phyloP scores from a whole-genome alignment of 768 basidiomycete species.

The Lentinula detonsa region DNA sequence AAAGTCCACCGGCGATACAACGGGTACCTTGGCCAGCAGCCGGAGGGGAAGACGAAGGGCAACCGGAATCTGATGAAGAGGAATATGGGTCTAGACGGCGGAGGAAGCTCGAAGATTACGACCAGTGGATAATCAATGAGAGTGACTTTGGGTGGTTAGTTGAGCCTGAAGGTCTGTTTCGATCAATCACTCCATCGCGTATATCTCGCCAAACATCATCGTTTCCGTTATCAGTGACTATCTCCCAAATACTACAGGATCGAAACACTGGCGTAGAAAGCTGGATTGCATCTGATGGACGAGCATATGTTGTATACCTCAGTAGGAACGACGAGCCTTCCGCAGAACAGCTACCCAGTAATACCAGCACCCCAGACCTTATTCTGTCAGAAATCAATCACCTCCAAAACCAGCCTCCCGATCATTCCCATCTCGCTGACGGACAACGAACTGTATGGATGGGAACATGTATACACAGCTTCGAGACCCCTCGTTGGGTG shows the following conservation, averaged over 20 bases:
- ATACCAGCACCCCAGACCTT: background rate
- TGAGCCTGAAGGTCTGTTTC: constrained; percentile 55
- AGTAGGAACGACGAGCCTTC: constrained; percentile 30
- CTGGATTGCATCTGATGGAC: constrained; percentile 83
- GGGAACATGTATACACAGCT: constrained; percentile 76
- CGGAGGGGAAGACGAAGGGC: constrained; percentile 31
- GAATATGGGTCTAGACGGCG: constrained; percentile 17
- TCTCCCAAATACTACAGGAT: constrained; percentile 57
- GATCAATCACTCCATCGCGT: background rate
- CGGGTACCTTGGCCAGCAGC: constrained; percentile 78
- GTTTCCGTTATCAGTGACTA: constrained; percentile 39
- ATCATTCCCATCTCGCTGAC: constrained; percentile 14
- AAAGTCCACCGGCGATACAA: constrained; percentile 69
- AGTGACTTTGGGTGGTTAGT: constrained; percentile 68
- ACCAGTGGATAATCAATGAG: constrained; percentile 68
- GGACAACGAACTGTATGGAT: constrained; percentile 40
- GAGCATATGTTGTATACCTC: constrained; percentile 73
- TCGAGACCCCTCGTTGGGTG: constrained; percentile 70
- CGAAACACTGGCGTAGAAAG: constrained; percentile 60
- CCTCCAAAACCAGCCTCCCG: constrained; percentile 6
- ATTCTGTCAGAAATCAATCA: constrained; percentile 9
- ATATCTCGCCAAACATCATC: background rate
- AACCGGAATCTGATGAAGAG: constrained; percentile 13
- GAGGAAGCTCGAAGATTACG: constrained; percentile 39
- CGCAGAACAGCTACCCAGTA: background rate